Evolutionary conservation across 106 monocot species (phyloP).

Genomic region (Dioscorea zingiberensis): DNA sequence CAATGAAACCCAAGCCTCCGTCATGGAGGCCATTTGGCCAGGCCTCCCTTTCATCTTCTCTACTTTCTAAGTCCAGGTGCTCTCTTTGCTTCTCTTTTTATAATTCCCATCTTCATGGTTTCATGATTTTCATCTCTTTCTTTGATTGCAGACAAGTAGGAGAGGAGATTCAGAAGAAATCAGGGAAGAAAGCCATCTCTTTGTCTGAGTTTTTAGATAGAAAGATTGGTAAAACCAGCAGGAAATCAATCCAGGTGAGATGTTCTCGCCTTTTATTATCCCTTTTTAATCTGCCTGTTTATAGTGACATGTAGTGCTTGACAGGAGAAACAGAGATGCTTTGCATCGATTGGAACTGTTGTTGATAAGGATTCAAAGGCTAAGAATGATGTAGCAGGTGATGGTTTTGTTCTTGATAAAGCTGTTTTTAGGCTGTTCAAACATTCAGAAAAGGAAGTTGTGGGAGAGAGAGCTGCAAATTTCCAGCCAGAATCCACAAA

Average conservation of each 20-base stretch:
- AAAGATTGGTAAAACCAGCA: slow-evolving; percentile 32
- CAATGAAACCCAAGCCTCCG: slow-evolving; percentile 18
- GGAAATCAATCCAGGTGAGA: slow-evolving; percentile 30
- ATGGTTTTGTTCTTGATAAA: slow-evolving; percentile 14
- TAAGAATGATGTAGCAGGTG: slow-evolving; percentile 7
- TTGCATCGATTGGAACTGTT: slow-evolving; percentile 34
- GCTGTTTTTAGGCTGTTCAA: slow-evolving; percentile 43
- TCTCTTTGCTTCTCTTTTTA: neutral
- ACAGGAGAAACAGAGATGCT: slow-evolving; percentile 50
- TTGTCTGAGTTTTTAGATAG: slow-evolving; percentile 48
- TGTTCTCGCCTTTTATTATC: neutral
- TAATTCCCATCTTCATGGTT: neutral
- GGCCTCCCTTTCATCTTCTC: slow-evolving; percentile 29
- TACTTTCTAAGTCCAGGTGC: slow-evolving; percentile 39
- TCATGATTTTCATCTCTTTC: neutral
- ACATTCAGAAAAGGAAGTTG: slow-evolving; percentile 4
- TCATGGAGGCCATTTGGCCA: slow-evolving; percentile 44
- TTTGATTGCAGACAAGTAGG: neutral
- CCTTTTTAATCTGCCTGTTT: neutral
- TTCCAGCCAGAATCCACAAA: neutral
- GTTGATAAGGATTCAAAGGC: slow-evolving; percentile 3
- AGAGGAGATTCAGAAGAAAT: slow-evolving; percentile 11
- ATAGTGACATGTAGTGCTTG: neutral
- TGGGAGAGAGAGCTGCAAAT: neutral
- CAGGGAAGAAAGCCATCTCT: slow-evolving; percentile 37